Base-by-base conservation (phyloP, 2,329 filamentous ascomycete genomes). In the Cercospora canescens region DNA sequence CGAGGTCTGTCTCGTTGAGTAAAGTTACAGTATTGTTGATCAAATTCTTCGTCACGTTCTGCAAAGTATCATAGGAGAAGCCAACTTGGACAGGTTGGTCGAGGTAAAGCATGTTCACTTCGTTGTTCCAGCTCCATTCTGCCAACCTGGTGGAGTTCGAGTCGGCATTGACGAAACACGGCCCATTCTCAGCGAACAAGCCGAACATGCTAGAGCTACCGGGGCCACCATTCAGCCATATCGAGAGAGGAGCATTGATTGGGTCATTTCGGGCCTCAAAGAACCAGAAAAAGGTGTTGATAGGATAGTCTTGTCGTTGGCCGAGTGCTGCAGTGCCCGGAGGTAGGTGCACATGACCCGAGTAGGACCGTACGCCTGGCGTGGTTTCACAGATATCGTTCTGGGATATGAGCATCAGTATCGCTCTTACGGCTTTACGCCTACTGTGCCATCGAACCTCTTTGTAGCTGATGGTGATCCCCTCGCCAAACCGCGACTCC, bases 61-160 rank as follows among this genome's bases (percentile, higher is more conserved):
- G 69, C 7, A 79, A 69, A 1, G 67, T 73, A 55, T 80, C 78
- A 70, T 87, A 88, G 48, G 82, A 85, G 70, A 87, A 83, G 0
- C 87, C 86, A 8, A 85, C 83, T 67, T 87, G 83, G 3, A 81
- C 82, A 0, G 86, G 89, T 76, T 90, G 87, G 69, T 91, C 88
- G 60, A 91, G 83, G 75, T 87, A 91, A 8, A 91, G 82, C 76
- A 82, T 79, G 63, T 82, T 82, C 50, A 79, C 78, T 32, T 88
- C 81, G 64, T 86, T 85, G 69, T 89, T 89, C 85, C 87, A 90
- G 0, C 85, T 85, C 80, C 83, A 88, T 3, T 85, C 83, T 71
- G 88, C 89, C 9, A 81, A 64, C 12, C 73, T 73, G 0, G 79
- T 81, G 1, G 77, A 78, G 67, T 86, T 87, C 0, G 83, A 84